A percentile compares a stretch with the other conserved stretches of the same genome.
Evolutionary conservation across 257 asterid genomes (phyloP).

Genomic region (Solanum chmielewskii): DNA sequence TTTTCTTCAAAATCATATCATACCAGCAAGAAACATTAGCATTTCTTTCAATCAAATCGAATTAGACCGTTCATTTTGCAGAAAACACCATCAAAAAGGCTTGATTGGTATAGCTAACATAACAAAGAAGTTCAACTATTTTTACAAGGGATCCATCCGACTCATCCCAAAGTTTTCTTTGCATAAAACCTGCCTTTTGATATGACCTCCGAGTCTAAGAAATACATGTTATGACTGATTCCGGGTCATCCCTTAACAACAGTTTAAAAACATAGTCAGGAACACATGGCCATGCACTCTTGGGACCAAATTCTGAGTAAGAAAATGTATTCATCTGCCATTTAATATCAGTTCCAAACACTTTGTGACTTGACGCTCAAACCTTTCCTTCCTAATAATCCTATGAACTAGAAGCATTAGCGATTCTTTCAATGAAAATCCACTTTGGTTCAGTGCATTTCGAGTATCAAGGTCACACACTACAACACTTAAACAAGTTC

Average conservation of each 20-base stretch:
- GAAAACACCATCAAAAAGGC: background rate
- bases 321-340: slow-evolving; percentile 27
- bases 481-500: background rate
- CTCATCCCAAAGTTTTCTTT: background rate
- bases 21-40: background rate
- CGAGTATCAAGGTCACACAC: background rate
- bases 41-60: background rate
- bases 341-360: slow-evolving; percentile 55
- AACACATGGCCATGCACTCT: slow-evolving; percentile 60
- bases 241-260: background rate
- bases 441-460: background rate
- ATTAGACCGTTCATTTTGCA: background rate
- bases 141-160: background rate
- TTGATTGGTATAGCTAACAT: background rate
- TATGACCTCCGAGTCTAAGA: background rate
- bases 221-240: background rate
- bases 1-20: background rate
- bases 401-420: background rate
- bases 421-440: background rate
- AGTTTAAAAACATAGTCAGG: slow-evolving; percentile 55
- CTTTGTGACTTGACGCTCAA: slow-evolving; percentile 65
- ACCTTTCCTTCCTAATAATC: slow-evolving; percentile 17
- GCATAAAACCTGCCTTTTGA: background rate
- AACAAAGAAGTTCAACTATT: background rate
- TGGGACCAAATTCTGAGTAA: slow-evolving; percentile 38